Base-by-base conservation (phyloP, 2,329 filamentous ascomycete species). In the Botryotinia convoluta region DNA sequence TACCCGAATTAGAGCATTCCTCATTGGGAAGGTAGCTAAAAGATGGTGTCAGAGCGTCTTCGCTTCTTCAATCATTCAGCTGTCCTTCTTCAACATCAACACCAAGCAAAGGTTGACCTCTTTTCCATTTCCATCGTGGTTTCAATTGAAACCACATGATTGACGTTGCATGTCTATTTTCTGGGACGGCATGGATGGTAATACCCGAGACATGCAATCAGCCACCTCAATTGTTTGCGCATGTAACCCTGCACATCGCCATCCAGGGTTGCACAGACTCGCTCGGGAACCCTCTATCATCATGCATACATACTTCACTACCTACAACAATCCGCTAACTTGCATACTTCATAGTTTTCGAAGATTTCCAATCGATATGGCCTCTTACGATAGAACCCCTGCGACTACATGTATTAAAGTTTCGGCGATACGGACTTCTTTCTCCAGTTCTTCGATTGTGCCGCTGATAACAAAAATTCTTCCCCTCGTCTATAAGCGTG, bases 141-240 rank as follows among this genome's bases (percentile, higher is more conserved):
- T 20, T 44, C 39, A 48, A 45, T 48, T 35, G 1, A 35, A 22
- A 69, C 26, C 35, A 26, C 6, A 57, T 42, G 29, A 57, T 57
- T 32, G n/a, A 16, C 3, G 29, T 54, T 22, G n/a, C 4, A 16
- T 57, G 37, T 14, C n/a, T 18, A 26, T 42, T 69, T 68, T 32
- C 20, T 16, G 35, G 48, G 35, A 57, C 9, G 12, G n/a, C 26
- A 37, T 42, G 10, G 48, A 69, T 51, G 26, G 7, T 64, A 32
- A 29, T 71, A 39, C 22, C 42, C 57, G 69, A 71, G 44, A 71
- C 69, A 71, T 71, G 69, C 59, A 71, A 39, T 37, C 26, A 65
- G 59, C 44, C 69, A 65, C 69, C 42, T 45, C 39, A 45, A 51
- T 68, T 71, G 42, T 48, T 65, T 42, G 44, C 59, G 32, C 42